These are phyloP conservation scores for Bromus sterilis DNA, from an alignment of 176 grass and related monocot genomes.

Conservation along the genomic window DNA sequence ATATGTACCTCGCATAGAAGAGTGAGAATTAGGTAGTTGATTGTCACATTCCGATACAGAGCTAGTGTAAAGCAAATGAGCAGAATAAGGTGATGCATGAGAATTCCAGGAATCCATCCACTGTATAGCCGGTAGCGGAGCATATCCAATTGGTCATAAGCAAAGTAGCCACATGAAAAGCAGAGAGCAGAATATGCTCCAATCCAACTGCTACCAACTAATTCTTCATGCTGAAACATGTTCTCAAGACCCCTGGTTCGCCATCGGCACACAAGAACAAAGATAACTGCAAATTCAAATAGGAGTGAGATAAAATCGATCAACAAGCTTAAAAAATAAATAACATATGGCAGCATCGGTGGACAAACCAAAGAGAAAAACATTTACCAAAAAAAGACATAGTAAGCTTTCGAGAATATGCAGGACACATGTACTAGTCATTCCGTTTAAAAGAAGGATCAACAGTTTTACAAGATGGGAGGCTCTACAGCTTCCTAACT, in stretches of 20 bases:
- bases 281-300: slow-evolving; percentile 54
- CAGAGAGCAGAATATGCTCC: slow-evolving; percentile 77
- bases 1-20: slow-evolving; percentile 77
- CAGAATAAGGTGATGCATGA: slow-evolving; percentile 91
- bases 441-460: neutral
- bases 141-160: slow-evolving; percentile 98
- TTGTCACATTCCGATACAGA: slow-evolving; percentile 76
- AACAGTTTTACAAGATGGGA: neutral
- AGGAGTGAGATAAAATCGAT: slow-evolving; percentile 8
- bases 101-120: slow-evolving; percentile 75
- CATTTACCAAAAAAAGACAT: neutral
- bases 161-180: slow-evolving; percentile 98
- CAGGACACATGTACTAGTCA: neutral
- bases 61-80: slow-evolving; percentile 94
- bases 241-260: slow-evolving; percentile 27
- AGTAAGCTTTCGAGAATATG: neutral
- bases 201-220: slow-evolving; percentile 61
- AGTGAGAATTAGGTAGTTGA: slow-evolving; percentile 91
- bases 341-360: neutral
- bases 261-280: slow-evolving; percentile 70
- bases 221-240: slow-evolving; percentile 81
- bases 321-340: slow-evolving; percentile 1
- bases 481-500: neutral
- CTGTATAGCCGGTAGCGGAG: slow-evolving; percentile 62
- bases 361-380: neutral